These are phyloP conservation scores for Thelonectria discophora DNA, from an alignment of 2,329 filamentous ascomycete genomes.

Conservation along the genomic window DNA sequence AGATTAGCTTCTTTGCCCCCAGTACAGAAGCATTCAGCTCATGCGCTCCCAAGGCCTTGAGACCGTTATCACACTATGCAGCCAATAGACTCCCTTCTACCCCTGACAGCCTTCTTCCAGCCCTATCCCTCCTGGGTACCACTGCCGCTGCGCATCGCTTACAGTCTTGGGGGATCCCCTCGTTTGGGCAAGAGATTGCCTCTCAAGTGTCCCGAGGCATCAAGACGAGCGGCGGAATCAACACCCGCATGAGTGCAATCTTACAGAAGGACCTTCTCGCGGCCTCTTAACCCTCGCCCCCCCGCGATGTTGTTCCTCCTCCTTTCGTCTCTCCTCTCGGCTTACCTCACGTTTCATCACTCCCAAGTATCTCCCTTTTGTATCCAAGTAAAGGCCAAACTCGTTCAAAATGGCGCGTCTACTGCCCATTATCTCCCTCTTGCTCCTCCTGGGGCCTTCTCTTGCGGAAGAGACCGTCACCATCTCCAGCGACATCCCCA, in stretches of 20 bases:
- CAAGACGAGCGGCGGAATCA: slow-evolving; percentile 9
- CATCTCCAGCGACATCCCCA: slow-evolving; percentile 27
- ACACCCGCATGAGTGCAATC: slow-evolving; percentile 1
- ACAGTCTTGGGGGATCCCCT: neutral
- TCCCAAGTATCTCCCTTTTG: neutral
- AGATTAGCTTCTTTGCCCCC: slow-evolving; percentile 28
- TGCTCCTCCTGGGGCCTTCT: slow-evolving; percentile 15
- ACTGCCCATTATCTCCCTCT: slow-evolving; percentile 8
- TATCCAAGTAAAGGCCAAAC: neutral
- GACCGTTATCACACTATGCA: slow-evolving; percentile 1
- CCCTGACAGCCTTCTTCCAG: slow-evolving; percentile 29
- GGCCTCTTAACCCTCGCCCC: slow-evolving; percentile 3
- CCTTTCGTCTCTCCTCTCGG: neutral
- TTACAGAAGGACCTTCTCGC: neutral
- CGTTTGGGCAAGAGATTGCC: slow-evolving; percentile 7
- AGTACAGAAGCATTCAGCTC: slow-evolving; percentile 34
- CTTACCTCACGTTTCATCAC: neutral
- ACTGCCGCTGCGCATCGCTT: slow-evolving; percentile 9
- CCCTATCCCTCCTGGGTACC: slow-evolving; percentile 20
- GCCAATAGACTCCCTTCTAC: slow-evolving; percentile 27
- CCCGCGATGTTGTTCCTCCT: neutral
- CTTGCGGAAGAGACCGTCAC: slow-evolving; percentile 28
- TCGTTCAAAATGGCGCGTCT: slow-evolving; percentile 24
- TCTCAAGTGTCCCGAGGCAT: slow-evolving; percentile 1
- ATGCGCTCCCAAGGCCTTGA: slow-evolving; percentile 22